Base-by-base conservation (phyloP, 371 early-diverging fungal genomes). In the Mortierella sp. region DNA sequence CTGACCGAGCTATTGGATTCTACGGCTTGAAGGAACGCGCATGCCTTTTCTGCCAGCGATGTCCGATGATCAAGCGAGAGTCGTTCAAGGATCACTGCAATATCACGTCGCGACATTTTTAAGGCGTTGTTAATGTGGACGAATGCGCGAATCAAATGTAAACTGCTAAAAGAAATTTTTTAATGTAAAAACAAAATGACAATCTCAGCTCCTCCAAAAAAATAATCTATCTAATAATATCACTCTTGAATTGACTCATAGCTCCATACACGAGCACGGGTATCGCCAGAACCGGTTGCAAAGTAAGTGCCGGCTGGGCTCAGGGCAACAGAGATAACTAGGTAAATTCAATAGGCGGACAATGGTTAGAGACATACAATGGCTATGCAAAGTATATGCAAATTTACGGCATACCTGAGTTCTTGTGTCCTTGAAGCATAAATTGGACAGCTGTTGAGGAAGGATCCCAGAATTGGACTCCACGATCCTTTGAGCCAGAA, bases 341-440 rank as follows among this genome's bases (percentile, higher is more conserved):
- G 3, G 19, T 5, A 8, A 32, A 37, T 1, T 1, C 23, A 64
- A 28, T 10, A 49, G 19, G 62, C 1, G 17, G n/a, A 35, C 22
- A 2, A 37, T 31, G 3, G 34, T 26, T 49, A 22, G 35, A n/a
- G 5, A 17, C 4, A 26, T 55, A 47, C 8, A 47, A 34, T 34
- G 58, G 15, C 19, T 58, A 0, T 9, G 13, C 40, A 37, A 2
- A 37, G 40, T 37, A 37, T 37, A 37, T 9, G 10, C 22, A 54
- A 8, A 26, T 53, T 10, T 31, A 42, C 28, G 40, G 10, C 43
- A 70, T 86, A 94, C 94, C 94, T 64, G 97, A 96, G 84, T 98
- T 98, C 84, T 97, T 97, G 82, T 99, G 99, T 49, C 99, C 99
- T 80, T 96, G 96, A 68, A 99, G 88, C 95, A 96, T 95, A 72